Percentiles rank a stretch among this genome's conserved stretches.
Conservation (phyloP, 1,139 yeast species). For the Candida sanyaensis region DNA sequence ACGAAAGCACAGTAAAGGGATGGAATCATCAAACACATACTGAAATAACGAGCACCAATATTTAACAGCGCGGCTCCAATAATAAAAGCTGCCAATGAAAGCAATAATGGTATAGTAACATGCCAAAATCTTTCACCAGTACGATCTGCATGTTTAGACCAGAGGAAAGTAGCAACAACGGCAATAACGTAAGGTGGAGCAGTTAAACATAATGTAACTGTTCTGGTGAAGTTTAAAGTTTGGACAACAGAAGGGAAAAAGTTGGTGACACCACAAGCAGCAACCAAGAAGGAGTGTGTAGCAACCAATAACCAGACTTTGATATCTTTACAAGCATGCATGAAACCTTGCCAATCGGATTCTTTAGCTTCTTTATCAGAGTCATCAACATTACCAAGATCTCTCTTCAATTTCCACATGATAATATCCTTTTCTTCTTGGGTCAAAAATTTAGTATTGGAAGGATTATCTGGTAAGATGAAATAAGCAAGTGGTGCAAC, state of each 20-base stretch:
- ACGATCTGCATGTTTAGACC: conserved; percentile 60
- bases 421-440: conserved; percentile 52
- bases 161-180: conserved; percentile 51
- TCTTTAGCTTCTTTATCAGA: conserved; percentile 37
- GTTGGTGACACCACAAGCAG: conserved; percentile 60
- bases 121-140: conserved; percentile 60
- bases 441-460: conserved; percentile 48
- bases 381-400: conserved; percentile 41
- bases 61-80: conserved; percentile 56
- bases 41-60: conserved; percentile 60
- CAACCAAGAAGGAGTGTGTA: conserved; percentile 50
- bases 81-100: conserved; percentile 51
- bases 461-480: conserved; percentile 71
- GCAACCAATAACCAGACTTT: conserved; percentile 52
- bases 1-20: conserved; percentile 58
- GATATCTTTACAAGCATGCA: conserved; percentile 42
- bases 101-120: conserved; percentile 43
- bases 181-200: conserved; percentile 64
- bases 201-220: conserved; percentile 55
- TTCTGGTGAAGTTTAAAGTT: conserved; percentile 51
- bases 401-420: conserved; percentile 42
- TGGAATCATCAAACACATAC: conserved; percentile 65
- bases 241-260: conserved; percentile 63
- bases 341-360: conserved; percentile 36
- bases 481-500: conserved; percentile 59